Evolutionary conservation across 371 early-diverging fungal genomes (phyloP).

Genomic region (Dichotomocladium elegans): DNA sequence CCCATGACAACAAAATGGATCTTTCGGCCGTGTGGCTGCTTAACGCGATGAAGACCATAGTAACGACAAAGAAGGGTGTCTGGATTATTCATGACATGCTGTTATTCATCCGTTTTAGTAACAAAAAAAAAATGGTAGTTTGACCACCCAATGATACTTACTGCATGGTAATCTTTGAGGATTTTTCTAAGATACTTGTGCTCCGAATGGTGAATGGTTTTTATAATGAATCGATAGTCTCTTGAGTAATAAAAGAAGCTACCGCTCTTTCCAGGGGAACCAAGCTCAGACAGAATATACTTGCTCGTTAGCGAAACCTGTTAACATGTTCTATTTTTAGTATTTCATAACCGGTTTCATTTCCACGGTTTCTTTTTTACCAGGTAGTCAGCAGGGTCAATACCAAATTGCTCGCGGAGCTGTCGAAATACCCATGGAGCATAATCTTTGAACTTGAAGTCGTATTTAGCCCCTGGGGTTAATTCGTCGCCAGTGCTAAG

Average conservation of each 20-base stretch:
- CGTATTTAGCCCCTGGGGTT: slow-evolving; percentile 91
- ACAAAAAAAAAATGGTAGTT: too few species aligned
- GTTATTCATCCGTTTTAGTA: slow-evolving; percentile 1
- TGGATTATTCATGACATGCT: slow-evolving; percentile 88
- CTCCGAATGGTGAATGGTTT: slow-evolving; percentile 93
- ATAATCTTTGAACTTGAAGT: slow-evolving; percentile 98
- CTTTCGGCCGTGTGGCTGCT: slow-evolving; percentile 86
- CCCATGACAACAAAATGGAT: slow-evolving; percentile 99
- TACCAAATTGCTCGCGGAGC: slow-evolving; percentile 82
- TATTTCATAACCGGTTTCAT: background rate
- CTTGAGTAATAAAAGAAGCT: slow-evolving; percentile 96
- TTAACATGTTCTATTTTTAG: background rate
- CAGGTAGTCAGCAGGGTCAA: slow-evolving; percentile 93
- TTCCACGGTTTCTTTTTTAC: slow-evolving; percentile 32
- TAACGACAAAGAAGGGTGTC: slow-evolving; percentile 91
- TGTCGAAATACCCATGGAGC: slow-evolving; percentile 95
- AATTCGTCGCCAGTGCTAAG: slow-evolving; percentile 86
- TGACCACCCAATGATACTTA: slow-evolving; percentile 19
- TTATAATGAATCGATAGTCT: slow-evolving; percentile 98
- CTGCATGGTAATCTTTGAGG: slow-evolving; percentile 81
- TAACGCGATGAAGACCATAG: slow-evolving; percentile 95
- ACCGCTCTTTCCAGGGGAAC: slow-evolving; percentile 95
- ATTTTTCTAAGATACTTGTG: slow-evolving; percentile 91
- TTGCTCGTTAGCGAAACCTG: slow-evolving; percentile 92
- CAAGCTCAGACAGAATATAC: slow-evolving; percentile 94